These are phyloP conservation scores for Naganishia kalamii DNA, from an alignment of 768 basidiomycete genomes.

Conservation along the genomic window DNA sequence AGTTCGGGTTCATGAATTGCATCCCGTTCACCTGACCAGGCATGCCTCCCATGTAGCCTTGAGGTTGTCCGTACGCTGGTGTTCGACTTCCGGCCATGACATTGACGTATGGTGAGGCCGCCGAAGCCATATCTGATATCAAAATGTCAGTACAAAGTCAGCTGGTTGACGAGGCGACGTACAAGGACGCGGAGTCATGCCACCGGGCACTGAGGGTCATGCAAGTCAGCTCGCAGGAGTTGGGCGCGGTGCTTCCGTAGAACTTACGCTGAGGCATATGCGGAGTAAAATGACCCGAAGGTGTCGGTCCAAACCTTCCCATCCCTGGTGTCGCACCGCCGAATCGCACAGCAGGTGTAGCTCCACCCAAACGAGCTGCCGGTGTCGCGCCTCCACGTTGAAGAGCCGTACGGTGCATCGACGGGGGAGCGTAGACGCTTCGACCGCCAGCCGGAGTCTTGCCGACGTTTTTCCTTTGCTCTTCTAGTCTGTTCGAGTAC, in stretches of 20 bases:
- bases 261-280: neutral
- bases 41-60: neutral
- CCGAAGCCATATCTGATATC: neutral
- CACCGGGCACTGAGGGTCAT: constrained; percentile 13
- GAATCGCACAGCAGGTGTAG: neutral
- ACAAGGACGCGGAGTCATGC: constrained; percentile 40
- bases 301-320: neutral
- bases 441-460: constrained; percentile 14
- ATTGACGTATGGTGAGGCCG: constrained; percentile 7
- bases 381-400: constrained; percentile 1
- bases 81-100: neutral
- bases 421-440: constrained; percentile 9
- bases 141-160: neutral
- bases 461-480: constrained; percentile 24
- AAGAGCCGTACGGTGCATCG: constrained; percentile 7
- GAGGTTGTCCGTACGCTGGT: neutral
- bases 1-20: neutral
- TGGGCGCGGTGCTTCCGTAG: too few relatives aligned
- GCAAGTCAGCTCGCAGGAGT: neutral
- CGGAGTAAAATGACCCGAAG: constrained; percentile 4
- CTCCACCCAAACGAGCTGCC: neutral
- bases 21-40: neutral
- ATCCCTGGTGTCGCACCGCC: constrained; percentile 6
- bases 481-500: constrained; percentile 33
- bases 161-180: constrained; percentile 13